These are phyloP conservation scores for Peronospora destructor DNA, from an alignment of 352 stramenopile species.

Conservation along the genomic window DNA sequence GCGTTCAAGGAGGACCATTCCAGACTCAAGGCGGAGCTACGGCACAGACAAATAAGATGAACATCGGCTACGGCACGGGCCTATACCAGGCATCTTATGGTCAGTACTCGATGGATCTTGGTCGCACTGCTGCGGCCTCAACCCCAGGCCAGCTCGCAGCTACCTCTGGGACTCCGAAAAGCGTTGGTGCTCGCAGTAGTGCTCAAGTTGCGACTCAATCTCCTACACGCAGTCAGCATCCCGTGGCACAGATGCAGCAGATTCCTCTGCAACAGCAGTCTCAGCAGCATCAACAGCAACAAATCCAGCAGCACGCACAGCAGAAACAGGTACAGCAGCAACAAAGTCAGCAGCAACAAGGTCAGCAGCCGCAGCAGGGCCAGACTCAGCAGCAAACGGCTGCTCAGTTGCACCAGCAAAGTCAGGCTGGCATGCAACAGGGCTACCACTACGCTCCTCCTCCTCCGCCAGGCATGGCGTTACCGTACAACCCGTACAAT, in stretches of 20 bases:
- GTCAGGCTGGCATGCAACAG: conserved; percentile 44
- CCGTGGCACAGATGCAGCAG: conserved; percentile 36
- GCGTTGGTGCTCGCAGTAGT: conserved; percentile 18
- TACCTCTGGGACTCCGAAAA: conserved; percentile 59
- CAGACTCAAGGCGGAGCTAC: conserved; percentile 32
- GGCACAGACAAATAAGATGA: conserved; percentile 51
- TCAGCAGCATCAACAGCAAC: conserved; percentile 25
- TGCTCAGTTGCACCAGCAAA: conserved; percentile 54
- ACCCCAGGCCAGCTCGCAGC: conserved; percentile 34
- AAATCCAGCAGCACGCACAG: conserved; percentile 36
- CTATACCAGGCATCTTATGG: conserved; percentile 75
- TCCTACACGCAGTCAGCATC: conserved; percentile 43
- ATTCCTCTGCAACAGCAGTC: conserved; percentile 32
- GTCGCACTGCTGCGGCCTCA: conserved; percentile 25
- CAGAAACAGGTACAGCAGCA: conserved; percentile 42
- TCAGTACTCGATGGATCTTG: conserved; percentile 80
- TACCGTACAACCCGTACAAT: conserved; percentile 87
- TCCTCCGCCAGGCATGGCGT: conserved; percentile 77
- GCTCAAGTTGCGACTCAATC: conserved; percentile 39
- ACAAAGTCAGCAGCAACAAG: conserved; percentile 32
- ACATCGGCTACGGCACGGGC: conserved; percentile 53
- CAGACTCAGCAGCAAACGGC: conserved; percentile 44
- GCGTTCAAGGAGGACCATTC: conserved; percentile 41
- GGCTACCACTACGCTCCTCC: conserved; percentile 82
- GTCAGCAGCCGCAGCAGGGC: conserved; percentile 25